Percentiles rank a stretch among this genome's conserved stretches.
Conservation (phyloP, 176 grass and related monocot genomes). For the Hsuehochloa calcarea region DNA sequence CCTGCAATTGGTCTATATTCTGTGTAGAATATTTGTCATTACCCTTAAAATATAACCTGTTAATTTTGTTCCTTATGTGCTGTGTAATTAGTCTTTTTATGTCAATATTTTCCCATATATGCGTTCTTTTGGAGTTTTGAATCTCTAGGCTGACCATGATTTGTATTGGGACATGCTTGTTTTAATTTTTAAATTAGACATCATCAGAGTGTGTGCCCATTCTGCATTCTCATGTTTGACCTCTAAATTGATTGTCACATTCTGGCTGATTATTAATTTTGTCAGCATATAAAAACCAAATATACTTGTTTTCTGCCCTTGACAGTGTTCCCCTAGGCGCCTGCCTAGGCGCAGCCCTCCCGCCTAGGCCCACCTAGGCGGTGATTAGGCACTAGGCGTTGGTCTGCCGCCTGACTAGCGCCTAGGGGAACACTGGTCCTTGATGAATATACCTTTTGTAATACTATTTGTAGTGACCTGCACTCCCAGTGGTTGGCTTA, state of each 20-base stretch:
- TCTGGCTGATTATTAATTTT: not conserved
- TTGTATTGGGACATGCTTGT: not conserved
- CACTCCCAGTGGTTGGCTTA: not conserved
- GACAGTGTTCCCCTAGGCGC: too few species aligned
- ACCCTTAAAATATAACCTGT: not conserved
- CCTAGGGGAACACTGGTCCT: too few species aligned
- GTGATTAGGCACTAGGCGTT: too few species aligned
- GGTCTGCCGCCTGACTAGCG: too few species aligned
- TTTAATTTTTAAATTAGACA: conserved; percentile 5
- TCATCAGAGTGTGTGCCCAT: not conserved
- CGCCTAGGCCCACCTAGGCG: too few species aligned
- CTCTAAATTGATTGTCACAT: not conserved
- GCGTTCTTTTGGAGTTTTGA: not conserved
- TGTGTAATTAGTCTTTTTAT: not conserved
- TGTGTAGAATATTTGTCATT: not conserved
- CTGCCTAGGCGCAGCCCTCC: too few species aligned
- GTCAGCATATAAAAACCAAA: not conserved
- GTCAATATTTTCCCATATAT: not conserved
- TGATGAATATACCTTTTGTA: not conserved
- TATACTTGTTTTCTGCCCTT: not conserved
- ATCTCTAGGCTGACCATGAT: not conserved
- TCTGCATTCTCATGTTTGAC: conserved; percentile 9
- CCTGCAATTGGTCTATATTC: not conserved
- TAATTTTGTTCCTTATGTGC: too few species aligned
- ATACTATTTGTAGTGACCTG: not conserved